These are phyloP conservation scores for Penicillium taxi DNA, from an alignment of 495 filamentous ascomycete genomes.

Conservation along the genomic window DNA sequence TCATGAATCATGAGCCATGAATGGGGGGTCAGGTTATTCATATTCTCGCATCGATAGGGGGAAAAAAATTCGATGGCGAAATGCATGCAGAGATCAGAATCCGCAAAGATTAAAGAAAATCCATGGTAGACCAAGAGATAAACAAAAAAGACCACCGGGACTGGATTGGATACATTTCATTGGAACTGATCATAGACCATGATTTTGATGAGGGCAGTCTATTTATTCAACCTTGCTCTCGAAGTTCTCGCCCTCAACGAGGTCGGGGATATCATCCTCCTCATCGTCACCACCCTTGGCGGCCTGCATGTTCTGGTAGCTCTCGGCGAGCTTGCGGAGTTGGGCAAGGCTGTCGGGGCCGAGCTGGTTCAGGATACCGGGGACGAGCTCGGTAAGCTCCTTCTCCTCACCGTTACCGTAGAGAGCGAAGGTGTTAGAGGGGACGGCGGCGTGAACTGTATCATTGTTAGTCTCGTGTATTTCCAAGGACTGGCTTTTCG, in stretches of 20 bases:
- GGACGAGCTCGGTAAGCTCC: conserved; percentile 98
- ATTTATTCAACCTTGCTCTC: conserved; percentile 89
- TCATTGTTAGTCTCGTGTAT: too few species aligned
- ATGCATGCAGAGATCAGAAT: background rate
- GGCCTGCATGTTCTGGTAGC: conserved; percentile 99
- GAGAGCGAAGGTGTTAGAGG: conserved; percentile 97
- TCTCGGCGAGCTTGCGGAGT: conserved; percentile 95
- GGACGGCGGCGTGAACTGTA: conserved; percentile 89
- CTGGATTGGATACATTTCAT: conserved; percentile 21
- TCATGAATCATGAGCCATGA: too few species aligned
- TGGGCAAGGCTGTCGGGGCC: conserved; percentile 96
- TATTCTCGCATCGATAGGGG: background rate
- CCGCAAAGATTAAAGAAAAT: background rate
- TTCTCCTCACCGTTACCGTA: conserved; percentile 99
- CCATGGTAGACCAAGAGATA: background rate
- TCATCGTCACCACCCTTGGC: conserved; percentile 68
- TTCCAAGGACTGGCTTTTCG: background rate
- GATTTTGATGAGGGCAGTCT: conserved; percentile 11
- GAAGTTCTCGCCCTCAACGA: conserved; percentile 94
- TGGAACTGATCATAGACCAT: conserved; percentile 18
- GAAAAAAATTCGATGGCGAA: background rate
- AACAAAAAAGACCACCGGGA: background rate
- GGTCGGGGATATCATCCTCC: conserved; percentile 87
- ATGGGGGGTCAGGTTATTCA: too few species aligned
- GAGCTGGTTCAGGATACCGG: conserved; percentile 98